phyloP scores from a whole-genome alignment of 1,139 yeast species.

The Sugiyamaella castrensis region DNA sequence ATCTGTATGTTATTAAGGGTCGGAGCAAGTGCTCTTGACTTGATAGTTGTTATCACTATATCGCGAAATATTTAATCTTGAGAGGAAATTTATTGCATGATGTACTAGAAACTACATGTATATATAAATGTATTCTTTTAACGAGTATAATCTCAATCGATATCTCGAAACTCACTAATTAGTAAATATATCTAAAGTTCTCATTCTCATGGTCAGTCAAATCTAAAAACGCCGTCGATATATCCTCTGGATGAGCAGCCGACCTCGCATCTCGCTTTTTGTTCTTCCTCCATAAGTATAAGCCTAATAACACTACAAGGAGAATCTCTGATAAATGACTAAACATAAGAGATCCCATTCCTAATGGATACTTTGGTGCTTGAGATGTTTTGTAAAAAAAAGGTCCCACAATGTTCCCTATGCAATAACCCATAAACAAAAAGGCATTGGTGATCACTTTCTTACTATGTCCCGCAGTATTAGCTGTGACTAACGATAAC shows the following conservation, averaged over 20 bases:
- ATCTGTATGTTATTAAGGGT: no score
- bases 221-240: conserved; percentile 48
- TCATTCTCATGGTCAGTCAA: conserved; percentile 63
- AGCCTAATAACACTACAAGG: conserved; percentile 31
- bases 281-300: conserved; percentile 37
- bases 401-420: conserved; percentile 56
- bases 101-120: no score
- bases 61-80: no score
- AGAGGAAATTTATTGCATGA: no score
- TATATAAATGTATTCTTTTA: no score
- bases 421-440: conserved; percentile 52
- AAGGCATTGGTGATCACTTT: conserved; percentile 44
- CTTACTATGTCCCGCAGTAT: conserved; percentile 57
- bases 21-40: no score
- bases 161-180: no score
- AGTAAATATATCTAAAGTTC: conserved; percentile 50
- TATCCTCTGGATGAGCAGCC: conserved; percentile 2
- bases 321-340: conserved; percentile 35
- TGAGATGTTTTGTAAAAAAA: conserved; percentile 49
- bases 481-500: conserved; percentile 48
- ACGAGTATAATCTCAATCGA: no score
- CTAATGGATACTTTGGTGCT: conserved; percentile 51
- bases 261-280: conserved; percentile 24
- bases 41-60: no score
- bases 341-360: conserved; percentile 42